These are phyloP conservation scores for Leptomonas seymouri DNA, from an alignment of 208 protist genomes.

Conservation along the genomic window DNA sequence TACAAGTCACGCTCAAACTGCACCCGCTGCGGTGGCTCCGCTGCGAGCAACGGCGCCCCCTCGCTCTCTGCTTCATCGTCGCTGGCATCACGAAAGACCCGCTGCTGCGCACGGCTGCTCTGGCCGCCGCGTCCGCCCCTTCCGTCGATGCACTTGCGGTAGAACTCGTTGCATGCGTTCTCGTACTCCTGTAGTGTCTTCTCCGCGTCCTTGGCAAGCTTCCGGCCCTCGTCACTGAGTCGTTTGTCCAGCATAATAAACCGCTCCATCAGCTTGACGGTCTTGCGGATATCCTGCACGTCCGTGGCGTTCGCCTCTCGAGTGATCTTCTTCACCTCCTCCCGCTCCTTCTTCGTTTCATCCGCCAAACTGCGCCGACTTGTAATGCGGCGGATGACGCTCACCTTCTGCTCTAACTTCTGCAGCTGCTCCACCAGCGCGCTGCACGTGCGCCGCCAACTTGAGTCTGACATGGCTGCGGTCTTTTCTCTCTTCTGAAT, in stretches of 20 bases:
- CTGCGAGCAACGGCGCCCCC: slow-evolving; percentile 8
- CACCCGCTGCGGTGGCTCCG: slow-evolving; percentile 44
- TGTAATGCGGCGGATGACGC: slow-evolving; percentile 69
- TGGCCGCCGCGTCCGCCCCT: slow-evolving; percentile 55
- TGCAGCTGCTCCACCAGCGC: slow-evolving; percentile 59
- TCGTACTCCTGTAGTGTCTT: slow-evolving; percentile 69
- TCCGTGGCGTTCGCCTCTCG: slow-evolving; percentile 59
- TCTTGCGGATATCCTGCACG: slow-evolving; percentile 73
- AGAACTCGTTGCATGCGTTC: slow-evolving; percentile 80
- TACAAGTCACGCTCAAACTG: slow-evolving; percentile 80
- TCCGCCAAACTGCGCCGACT: slow-evolving; percentile 67
- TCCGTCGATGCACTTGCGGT: slow-evolving; percentile 78
- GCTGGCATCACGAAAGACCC: slow-evolving; percentile 24
- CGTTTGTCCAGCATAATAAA: slow-evolving; percentile 74
- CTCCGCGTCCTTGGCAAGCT: slow-evolving; percentile 80
- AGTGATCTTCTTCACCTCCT: slow-evolving; percentile 69
- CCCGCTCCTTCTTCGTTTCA: slow-evolving; percentile 77
- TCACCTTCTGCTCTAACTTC: slow-evolving; percentile 63
- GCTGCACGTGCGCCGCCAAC: slow-evolving; percentile 76
- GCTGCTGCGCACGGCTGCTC: slow-evolving; percentile 18
- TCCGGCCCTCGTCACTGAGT: slow-evolving; percentile 61
- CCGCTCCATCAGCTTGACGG: slow-evolving; percentile 68
- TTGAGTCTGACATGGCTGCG: slow-evolving; percentile 31
- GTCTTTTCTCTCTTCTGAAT: not conserved
- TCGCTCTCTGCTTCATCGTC: slow-evolving; percentile 44